phyloP scores from a whole-genome alignment of 768 basidiomycete species.

The Boletus vinaceobasis region DNA sequence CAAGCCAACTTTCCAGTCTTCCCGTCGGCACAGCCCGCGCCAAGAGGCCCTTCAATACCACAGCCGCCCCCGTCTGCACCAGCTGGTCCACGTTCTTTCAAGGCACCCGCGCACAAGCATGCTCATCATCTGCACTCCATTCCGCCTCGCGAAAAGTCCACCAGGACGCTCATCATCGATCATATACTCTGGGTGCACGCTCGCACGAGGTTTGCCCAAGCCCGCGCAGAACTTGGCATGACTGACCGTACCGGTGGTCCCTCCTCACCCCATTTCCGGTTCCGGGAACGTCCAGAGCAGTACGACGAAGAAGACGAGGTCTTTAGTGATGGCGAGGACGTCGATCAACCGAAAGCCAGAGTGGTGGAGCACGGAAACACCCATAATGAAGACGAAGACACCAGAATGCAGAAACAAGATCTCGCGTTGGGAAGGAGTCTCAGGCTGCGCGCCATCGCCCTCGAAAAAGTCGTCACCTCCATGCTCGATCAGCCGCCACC shows the following conservation, averaged over 20 bases:
- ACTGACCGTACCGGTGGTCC: conserved; percentile 74
- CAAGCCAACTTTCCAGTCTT: conserved; percentile 21
- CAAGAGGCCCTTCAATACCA: conserved; percentile 2
- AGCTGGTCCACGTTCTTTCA: conserved; percentile 38
- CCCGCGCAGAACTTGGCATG: conserved; percentile 83
- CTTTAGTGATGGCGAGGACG: conserved; percentile 60
- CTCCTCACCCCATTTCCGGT: conserved; percentile 53
- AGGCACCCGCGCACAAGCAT: conserved; percentile 80
- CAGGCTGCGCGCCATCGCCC: conserved; percentile 70
- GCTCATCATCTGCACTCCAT: conserved; percentile 86
- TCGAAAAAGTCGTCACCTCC: conserved; percentile 77
- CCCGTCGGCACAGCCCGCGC: conserved; percentile 6
- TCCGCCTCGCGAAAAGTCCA: conserved; percentile 85
- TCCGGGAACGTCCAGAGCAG: conserved; percentile 68
- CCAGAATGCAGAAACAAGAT: conserved; percentile 54
- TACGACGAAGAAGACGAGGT: conserved; percentile 73
- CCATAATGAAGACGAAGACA: conserved; percentile 58
- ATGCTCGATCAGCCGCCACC: conserved; percentile 81
- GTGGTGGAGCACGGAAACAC: conserved; percentile 47
- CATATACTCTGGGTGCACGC: conserved; percentile 85
- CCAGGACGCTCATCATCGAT: conserved; percentile 81
- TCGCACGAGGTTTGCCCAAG: conserved; percentile 77
- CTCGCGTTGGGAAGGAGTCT: conserved; percentile 59
- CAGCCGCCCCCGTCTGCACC: conserved; percentile 16
- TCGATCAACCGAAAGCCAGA: conserved; percentile 44